Base-by-base conservation (phyloP, 2,329 filamentous ascomycete genomes). In the Tolypocladium tundrense region DNA sequence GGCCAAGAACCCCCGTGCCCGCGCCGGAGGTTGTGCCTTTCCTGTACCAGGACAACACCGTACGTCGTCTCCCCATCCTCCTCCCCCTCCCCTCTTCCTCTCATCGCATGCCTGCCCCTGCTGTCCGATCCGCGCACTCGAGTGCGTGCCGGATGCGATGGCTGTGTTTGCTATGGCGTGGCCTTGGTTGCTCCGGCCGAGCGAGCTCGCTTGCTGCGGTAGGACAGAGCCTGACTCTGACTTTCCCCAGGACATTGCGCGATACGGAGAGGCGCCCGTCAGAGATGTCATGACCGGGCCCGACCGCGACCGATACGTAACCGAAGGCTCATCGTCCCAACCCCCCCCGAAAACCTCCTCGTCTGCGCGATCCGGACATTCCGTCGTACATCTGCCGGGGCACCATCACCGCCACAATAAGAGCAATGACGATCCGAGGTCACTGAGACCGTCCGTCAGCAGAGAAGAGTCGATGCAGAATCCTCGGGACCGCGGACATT, bases 1-100 rank as follows among this genome's bases (percentile, higher is more conserved):
- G 90, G 64, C 90, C 92, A 53, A 83, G 88, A 65, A 96, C 90
- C n/a, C 91, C 92, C 14, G 80, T 91, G 55, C 90, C 90, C 48
- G 90, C 90, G 14, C 94, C 90, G 67, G 93, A 97, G 73, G 91
- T 99, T 59, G 94, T 96, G 43, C 94, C 94, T n/a, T 99, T 96
- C 81, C 81, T 96, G 61, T 97, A 94, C 70, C 94, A 97, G 73
- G 90, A 94, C 60, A 75, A 74, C 59, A 70, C 90, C 76, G 87
- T 90, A 72, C 77, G 85, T 80, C 61, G 57, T 59, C 31, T 33
- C 5, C 59, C 58, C 61, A 59, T 67, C 63, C 60, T 64, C 61
- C 57, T 48, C 57, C 57, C 51, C 56, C 53, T 56, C 57, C 19
- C 45, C 37, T 21, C 9, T 27, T 60, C 58, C 45, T 54, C 45